phyloP scores from a whole-genome alignment of 2,329 filamentous ascomycete genomes.

The Aspergillus novoparasiticus region DNA sequence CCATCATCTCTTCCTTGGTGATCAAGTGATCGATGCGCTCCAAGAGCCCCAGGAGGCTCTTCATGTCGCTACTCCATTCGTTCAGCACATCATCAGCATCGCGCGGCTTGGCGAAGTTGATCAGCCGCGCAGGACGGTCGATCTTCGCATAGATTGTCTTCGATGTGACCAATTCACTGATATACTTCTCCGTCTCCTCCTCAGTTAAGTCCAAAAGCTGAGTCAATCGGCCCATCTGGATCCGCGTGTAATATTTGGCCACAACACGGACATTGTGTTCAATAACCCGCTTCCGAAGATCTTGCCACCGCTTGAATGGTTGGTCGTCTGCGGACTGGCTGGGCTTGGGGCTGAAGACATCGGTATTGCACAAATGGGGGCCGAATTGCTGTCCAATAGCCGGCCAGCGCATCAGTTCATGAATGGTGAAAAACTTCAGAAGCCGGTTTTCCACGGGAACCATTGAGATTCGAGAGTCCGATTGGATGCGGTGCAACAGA shows the following conservation, averaged over 20 bases:
- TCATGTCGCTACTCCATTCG: conserved; percentile 99
- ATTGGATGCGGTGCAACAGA: conserved; percentile 87
- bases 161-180: conserved; percentile 91
- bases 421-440: conserved; percentile 90
- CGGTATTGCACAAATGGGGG: conserved; percentile 81
- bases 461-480: conserved; percentile 77
- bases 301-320: conserved; percentile 84
- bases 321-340: conserved; percentile 73
- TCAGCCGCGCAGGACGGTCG: conserved; percentile 85
- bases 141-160: conserved; percentile 99
- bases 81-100: conserved; percentile 96
- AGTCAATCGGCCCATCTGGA: conserved; percentile 87
- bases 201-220: conserved; percentile 88
- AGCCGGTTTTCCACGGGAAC: conserved; percentile 81
- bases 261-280: conserved; percentile 98
- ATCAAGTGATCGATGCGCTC: conserved; percentile 97
- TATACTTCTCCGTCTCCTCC: conserved; percentile 98
- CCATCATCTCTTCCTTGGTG: conserved; percentile 99
- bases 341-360: conserved; percentile 76
- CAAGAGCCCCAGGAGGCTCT: conserved; percentile 79
- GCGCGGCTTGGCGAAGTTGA: conserved; percentile 91
- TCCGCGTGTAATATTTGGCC: conserved; percentile 98
- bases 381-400: conserved; percentile 88
- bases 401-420: conserved; percentile 98
- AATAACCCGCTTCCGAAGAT: conserved; percentile 95